These are phyloP conservation scores for Parmales sp. DNA, from an alignment of 108 stramenopile genomes.

Conservation along the genomic window DNA sequence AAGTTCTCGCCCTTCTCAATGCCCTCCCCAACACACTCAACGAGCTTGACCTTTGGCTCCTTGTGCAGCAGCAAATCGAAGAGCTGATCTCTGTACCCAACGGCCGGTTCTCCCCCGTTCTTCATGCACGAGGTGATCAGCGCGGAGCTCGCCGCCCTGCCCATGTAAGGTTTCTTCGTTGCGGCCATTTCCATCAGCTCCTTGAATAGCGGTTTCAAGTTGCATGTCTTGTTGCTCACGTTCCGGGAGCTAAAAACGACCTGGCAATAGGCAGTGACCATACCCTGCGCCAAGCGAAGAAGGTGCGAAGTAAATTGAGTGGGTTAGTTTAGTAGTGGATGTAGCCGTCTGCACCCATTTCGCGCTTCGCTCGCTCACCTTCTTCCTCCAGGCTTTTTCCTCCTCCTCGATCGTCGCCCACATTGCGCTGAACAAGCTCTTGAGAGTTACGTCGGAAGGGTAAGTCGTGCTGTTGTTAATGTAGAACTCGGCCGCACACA, in stretches of 20 bases:
- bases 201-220: slow-evolving; percentile 50
- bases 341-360: no score
- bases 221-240: slow-evolving; percentile 29
- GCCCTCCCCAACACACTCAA: not conserved
- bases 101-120: not conserved
- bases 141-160: slow-evolving; percentile 35
- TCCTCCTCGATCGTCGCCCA: no score
- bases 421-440: no score
- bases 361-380: no score
- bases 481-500: no score
- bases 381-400: no score
- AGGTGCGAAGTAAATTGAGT: no score
- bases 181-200: slow-evolving; percentile 48
- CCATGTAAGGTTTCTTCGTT: slow-evolving; percentile 44
- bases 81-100: not conserved
- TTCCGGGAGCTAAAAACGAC: not conserved
- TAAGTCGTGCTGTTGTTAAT: no score
- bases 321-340: no score
- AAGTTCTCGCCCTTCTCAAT: not conserved
- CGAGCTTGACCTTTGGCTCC: slow-evolving; percentile 41
- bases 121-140: not conserved
- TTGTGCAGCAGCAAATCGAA: slow-evolving; percentile 58
- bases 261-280: not conserved
- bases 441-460: no score
- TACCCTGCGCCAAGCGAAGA: no score